Conservation (phyloP, 2,329 filamentous ascomycete genomes). For the Thermomyces lanuginosus region DNA sequence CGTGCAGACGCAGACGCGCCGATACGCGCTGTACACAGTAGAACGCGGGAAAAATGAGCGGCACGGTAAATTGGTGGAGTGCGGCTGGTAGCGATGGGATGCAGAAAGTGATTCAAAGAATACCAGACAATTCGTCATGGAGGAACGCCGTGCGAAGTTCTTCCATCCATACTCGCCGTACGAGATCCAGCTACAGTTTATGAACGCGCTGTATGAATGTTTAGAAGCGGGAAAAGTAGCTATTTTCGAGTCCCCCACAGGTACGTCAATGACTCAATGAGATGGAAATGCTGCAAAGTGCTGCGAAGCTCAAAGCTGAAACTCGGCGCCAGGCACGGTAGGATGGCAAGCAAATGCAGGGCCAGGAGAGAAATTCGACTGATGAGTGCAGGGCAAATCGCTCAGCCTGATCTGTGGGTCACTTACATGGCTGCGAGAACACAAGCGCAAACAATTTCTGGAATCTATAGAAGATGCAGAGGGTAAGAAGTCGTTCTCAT, state of each 20-base stretch:
- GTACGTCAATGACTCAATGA: constrained; percentile 29
- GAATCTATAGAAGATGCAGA: constrained; percentile 33
- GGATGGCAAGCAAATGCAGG: not conserved
- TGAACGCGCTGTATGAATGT: constrained; percentile 65
- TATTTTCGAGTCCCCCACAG: constrained; percentile 87
- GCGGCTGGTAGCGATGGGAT: too few species aligned
- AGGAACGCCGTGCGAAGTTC: constrained; percentile 51
- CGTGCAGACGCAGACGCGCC: too few species aligned
- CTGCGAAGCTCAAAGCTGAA: not conserved
- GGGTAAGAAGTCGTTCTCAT: constrained; percentile 16
- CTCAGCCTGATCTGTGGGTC: constrained; percentile 79
- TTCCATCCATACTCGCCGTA: constrained; percentile 81
- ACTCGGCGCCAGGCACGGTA: not conserved
- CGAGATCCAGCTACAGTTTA: constrained; percentile 73
- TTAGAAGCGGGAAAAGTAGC: constrained; percentile 66
- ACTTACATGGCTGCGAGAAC: constrained; percentile 75
- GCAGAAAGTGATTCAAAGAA: too few species aligned
- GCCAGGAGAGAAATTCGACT: not conserved
- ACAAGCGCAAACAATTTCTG: constrained; percentile 50
- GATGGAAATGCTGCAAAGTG: not conserved
- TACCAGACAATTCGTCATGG: too few species aligned
- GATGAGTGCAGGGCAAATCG: constrained; percentile 54
- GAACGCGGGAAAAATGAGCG: too few species aligned
- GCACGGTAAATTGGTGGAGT: too few species aligned
- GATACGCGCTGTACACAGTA: too few species aligned